Conservation (phyloP, 2,329 filamentous ascomycete species). For the Nemania sp. region DNA sequence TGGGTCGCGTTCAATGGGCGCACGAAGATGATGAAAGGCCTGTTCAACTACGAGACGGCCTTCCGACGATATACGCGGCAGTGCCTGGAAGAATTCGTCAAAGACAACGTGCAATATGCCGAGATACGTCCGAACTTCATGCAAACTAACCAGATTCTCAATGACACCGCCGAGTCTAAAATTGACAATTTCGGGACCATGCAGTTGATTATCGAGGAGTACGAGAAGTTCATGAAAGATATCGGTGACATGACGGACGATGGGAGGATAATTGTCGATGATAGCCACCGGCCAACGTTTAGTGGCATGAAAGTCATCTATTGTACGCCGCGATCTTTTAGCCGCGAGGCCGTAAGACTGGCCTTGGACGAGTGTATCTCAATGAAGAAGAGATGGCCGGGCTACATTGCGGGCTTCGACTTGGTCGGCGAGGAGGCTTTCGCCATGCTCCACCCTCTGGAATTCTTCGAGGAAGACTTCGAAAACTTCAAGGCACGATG, state of each 20-base stretch:
- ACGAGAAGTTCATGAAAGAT: constrained; percentile 48
- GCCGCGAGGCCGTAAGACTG: constrained; percentile 48
- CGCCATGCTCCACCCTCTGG: constrained; percentile 53
- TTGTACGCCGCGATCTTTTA: constrained; percentile 62
- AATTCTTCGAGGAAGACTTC: constrained; percentile 55
- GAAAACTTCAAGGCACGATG: constrained; percentile 54
- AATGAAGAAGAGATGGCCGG: constrained; percentile 54
- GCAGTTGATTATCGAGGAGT: constrained; percentile 54
- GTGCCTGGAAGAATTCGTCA: constrained; percentile 59
- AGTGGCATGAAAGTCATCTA: constrained; percentile 65
- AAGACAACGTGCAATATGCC: constrained; percentile 63
- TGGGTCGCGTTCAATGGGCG: constrained; percentile 66
- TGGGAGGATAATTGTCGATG: constrained; percentile 31
- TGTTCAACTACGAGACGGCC: constrained; percentile 61
- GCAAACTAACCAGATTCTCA: constrained; percentile 56
- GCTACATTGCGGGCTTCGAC: constrained; percentile 64
- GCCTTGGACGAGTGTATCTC: constrained; percentile 59
- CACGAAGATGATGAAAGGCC: constrained; percentile 64
- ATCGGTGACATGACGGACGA: constrained; percentile 39
- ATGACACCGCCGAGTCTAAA: constrained; percentile 50
- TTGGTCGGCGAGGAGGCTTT: constrained; percentile 62
- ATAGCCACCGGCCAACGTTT: constrained; percentile 45
- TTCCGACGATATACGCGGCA: constrained; percentile 59
- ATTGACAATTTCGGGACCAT: constrained; percentile 57
- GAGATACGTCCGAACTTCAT: constrained; percentile 65